Evolutionary conservation across 306 rosid genomes (phyloP).

Genomic region (Aeschynomene evenia): DNA sequence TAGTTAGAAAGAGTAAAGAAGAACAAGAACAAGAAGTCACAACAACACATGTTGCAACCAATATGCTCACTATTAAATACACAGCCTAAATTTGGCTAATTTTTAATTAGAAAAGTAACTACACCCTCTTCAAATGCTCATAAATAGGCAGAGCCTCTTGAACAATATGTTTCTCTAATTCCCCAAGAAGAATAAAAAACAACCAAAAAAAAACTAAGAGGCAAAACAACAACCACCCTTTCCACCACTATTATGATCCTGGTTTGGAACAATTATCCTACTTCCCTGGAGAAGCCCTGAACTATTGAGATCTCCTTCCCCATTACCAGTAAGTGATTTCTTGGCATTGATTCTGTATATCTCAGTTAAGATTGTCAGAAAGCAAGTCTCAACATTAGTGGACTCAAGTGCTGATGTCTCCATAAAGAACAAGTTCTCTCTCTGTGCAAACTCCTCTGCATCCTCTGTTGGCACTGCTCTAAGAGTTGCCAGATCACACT

Average conservation of each 20-base stretch:
- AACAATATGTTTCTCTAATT: conserved; percentile 16
- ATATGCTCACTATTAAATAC: conserved; percentile 11
- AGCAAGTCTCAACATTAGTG: conserved; percentile 85
- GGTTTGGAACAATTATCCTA: conserved; percentile 59
- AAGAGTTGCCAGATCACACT: conserved; percentile 71
- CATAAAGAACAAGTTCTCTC: conserved; percentile 91
- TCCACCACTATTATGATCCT: conserved; percentile 27
- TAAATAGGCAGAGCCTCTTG: conserved; percentile 10
- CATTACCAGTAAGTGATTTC: conserved; percentile 58
- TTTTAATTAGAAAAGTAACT: background rate
- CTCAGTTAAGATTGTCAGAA: conserved; percentile 69
- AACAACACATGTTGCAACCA: background rate
- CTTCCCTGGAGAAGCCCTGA: conserved; percentile 68
- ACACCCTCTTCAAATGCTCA: conserved; percentile 28
- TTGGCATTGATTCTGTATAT: conserved; percentile 68
- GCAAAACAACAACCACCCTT: conserved; percentile 69
- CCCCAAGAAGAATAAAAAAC: background rate
- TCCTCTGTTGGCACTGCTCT: conserved; percentile 93
- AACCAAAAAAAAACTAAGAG: conserved; percentile 24
- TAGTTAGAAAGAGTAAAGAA: background rate
- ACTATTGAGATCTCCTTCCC: conserved; percentile 34
- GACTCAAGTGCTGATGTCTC: conserved; percentile 93
- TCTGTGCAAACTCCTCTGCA: conserved; percentile 86
- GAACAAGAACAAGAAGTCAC: no score
- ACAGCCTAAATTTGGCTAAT: conserved; percentile 17